Percentiles rank a stretch among this genome's conserved stretches.
Conservation (phyloP, 495 filamentous ascomycete species). For the Tuber aestivum region DNA sequence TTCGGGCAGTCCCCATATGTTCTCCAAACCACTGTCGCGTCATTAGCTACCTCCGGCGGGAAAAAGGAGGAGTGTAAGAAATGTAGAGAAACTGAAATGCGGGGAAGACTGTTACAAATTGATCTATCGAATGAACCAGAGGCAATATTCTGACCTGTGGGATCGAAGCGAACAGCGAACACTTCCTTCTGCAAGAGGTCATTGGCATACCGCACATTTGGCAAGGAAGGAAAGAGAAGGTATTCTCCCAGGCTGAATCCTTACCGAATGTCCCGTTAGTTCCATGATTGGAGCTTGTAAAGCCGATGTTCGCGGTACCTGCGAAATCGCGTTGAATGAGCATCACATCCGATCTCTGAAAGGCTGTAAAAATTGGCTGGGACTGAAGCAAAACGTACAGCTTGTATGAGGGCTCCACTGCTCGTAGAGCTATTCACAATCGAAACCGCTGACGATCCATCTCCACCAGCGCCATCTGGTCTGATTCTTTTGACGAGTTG, state of each 20-base stretch:
- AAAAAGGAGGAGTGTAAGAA: constrained; percentile 20
- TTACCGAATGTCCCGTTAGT: constrained; percentile 62
- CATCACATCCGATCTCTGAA: constrained; percentile 9
- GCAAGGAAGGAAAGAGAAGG: background rate
- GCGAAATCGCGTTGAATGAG: constrained; percentile 22
- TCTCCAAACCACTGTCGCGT: constrained; percentile 72
- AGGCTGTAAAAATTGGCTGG: background rate
- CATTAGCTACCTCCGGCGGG: constrained; percentile 19
- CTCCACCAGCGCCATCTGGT: constrained; percentile 68
- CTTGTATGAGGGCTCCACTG: constrained; percentile 72
- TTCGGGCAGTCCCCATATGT: constrained; percentile 90
- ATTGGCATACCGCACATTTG: constrained; percentile 7
- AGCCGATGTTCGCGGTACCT: constrained; percentile 77
- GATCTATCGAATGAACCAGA: constrained; percentile 92
- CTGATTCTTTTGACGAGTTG: constrained; percentile 75
- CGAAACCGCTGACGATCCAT: constrained; percentile 52
- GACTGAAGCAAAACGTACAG: constrained; percentile 54
- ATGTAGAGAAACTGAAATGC: background rate
- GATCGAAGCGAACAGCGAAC: constrained; percentile 85
- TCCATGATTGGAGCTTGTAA: constrained; percentile 94
- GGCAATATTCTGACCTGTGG: constrained; percentile 77
- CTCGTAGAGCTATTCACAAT: constrained; percentile 60
- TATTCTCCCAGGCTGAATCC: constrained; percentile 11
- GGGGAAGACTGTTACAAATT: constrained; percentile 58
- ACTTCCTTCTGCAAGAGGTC: constrained; percentile 56